These are phyloP conservation scores for Diacronema lutheri DNA, from an alignment of 78 protist genomes.

Conservation along the genomic window DNA sequence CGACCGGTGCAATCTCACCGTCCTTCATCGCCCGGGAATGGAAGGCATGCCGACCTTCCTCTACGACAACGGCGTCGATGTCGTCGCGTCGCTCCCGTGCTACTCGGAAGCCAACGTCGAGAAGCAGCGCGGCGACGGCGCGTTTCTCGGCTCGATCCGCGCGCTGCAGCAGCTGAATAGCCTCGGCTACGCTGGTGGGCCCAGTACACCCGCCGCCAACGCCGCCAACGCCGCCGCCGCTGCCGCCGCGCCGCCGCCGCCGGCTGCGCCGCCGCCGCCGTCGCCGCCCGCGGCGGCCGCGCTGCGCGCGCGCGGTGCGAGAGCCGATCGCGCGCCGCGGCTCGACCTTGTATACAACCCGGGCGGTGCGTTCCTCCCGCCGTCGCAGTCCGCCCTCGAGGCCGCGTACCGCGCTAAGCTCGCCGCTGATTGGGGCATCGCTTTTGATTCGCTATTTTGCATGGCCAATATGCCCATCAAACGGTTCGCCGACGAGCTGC, in stretches of 20 bases:
- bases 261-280: too few species aligned
- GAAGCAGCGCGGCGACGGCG: conserved; percentile 33
- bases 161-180: background rate
- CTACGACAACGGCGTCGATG: conserved; percentile 6
- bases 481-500: conserved; percentile 37
- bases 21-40: conserved; percentile 25
- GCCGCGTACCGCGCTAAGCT: background rate
- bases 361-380: conserved; percentile 39
- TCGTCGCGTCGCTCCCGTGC: conserved; percentile 46
- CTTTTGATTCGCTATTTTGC: conserved; percentile 6
- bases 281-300: too few species aligned
- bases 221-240: too few species aligned
- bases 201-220: too few species aligned
- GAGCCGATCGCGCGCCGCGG: too few species aligned
- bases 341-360: conserved; percentile 50
- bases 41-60: conserved; percentile 26
- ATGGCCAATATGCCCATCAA: conserved; percentile 53
- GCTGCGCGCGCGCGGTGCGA: too few species aligned
- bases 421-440: conserved; percentile 13
- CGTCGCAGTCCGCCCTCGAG: conserved; percentile 13
- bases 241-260: too few species aligned
- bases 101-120: conserved; percentile 28
- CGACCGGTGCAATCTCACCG: conserved; percentile 51
- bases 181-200: background rate
- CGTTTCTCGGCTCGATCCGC: background rate